Evolutionary conservation across 2,329 filamentous ascomycete species (phyloP), one percentile per base, ranked within the genome.

Genomic region (Beauveria bassiana): DNA sequence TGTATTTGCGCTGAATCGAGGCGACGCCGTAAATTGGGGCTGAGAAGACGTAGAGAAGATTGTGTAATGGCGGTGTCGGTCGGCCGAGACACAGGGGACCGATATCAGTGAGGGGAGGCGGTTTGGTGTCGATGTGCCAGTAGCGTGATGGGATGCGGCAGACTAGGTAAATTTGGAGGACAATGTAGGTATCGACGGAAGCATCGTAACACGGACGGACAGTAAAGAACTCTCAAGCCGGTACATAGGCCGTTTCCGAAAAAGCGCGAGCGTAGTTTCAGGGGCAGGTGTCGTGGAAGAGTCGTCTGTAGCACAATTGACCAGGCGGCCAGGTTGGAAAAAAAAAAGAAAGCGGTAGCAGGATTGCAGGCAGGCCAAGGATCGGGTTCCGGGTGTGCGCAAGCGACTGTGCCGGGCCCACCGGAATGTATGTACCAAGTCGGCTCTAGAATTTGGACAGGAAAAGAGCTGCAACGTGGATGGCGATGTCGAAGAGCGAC

Each of bases 261-360:
- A 24, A 57, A 28, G 56, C 57, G 47, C 47, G 38, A 12, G 57
- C 31, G 38, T 22, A 52, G 24, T 51, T 24, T 59, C 57, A 59
- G 57, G 57, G 57, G 47, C 47, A 38, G 26, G 38, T 20, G 57
- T 59, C 46, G 34, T 59, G 57, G 34, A 45, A 42, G n/a, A 59
- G 24, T 59, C 24, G 57, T 59, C 46, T 28, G 45, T 58, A 59
- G 57, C 57, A 59, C 45, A 45, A 50, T 59, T 52, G 57, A 45
- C 57, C 20, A 45, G 56, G 43, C 56, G 16, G 22, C 34, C 45
- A 43, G 56, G 45, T 26, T 58, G 18, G 22, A 42, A 50, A 34
- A 59, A 59, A 52, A 51, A 51, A 51, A 51, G 34, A 51, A 51
- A 43, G 42, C 18, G 42, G 49, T 18, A 42, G 56, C 12, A 28